Conservation (phyloP, 2,329 filamentous ascomycete species). For the Amauroascus niger region DNA sequence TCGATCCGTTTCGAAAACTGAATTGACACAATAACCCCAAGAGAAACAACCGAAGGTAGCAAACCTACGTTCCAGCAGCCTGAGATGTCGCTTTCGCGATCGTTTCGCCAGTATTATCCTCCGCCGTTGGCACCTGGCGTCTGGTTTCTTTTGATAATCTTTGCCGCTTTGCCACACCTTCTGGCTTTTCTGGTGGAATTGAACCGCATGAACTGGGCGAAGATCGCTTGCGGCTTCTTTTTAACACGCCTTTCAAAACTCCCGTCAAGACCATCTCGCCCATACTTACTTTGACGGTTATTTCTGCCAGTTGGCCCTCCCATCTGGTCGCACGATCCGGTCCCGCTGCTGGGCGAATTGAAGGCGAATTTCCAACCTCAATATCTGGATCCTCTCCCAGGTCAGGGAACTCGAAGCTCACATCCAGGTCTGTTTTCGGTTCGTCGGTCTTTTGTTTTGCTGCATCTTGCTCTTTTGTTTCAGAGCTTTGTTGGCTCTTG, state of each 20-base stretch:
- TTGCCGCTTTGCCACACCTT: conserved; percentile 6
- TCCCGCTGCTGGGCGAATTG: background rate
- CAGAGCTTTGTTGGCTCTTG: background rate
- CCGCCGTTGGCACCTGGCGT: no score
- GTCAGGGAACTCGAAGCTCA: background rate
- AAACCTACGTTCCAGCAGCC: background rate
- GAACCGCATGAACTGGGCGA: background rate
- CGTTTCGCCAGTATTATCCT: background rate
- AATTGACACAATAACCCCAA: no score
- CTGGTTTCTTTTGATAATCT: background rate
- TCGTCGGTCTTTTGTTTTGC: background rate
- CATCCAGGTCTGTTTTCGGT: background rate
- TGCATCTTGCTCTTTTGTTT: background rate
- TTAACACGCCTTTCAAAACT: conserved; percentile 11
- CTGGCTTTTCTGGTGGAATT: conserved; percentile 7
- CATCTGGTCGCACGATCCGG: background rate
- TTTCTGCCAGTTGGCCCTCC: conserved; percentile 15
- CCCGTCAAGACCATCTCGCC: conserved; percentile 14
- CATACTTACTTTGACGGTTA: conserved; percentile 13
- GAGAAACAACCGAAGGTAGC: background rate
- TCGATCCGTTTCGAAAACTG: no score
- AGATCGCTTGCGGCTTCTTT: conserved; percentile 4
- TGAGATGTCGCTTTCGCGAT: background rate
- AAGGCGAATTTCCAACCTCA: conserved; percentile 3
- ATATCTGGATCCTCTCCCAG: background rate